phyloP scores from a whole-genome alignment of 2,329 filamentous ascomycete species.

The Penicillium brasilianum region DNA sequence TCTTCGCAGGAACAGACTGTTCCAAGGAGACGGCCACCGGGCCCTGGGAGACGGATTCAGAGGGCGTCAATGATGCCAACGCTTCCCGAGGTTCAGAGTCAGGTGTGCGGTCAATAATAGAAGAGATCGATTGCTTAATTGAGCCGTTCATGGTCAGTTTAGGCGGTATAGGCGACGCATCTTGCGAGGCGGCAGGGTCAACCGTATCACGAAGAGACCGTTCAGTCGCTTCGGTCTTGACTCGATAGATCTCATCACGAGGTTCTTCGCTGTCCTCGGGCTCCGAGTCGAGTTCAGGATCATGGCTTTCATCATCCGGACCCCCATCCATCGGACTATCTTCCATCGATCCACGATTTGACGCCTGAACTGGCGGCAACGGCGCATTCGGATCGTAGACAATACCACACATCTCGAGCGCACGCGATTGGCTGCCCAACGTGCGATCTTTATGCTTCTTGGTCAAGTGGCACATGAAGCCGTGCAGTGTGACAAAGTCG shows the following conservation, averaged over 20 bases:
- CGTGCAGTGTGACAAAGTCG: conserved; percentile 48
- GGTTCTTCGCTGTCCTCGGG: conserved; percentile 36
- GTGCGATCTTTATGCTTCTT: conserved; percentile 50
- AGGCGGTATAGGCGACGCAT: conserved; percentile 20
- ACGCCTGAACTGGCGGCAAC: conserved; percentile 38
- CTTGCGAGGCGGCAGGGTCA: conserved; percentile 15
- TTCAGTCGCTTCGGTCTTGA: conserved; percentile 39
- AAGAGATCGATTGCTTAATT: conserved; percentile 47
- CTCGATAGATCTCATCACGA: conserved; percentile 28
- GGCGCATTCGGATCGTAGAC: conserved; percentile 46
- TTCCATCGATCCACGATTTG: conserved; percentile 43
- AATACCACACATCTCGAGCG: conserved; percentile 46
- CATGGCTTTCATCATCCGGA: conserved; percentile 38
- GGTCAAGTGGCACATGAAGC: conserved; percentile 50
- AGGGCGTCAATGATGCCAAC: conserved; percentile 27
- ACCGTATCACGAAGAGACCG: conserved; percentile 28
- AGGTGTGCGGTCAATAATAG: conserved; percentile 45
- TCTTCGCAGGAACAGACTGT: conserved; percentile 26
- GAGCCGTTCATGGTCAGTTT: conserved; percentile 35
- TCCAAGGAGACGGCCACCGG: conserved; percentile 21
- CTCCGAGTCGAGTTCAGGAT: conserved; percentile 39
- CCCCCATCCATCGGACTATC: conserved; percentile 41
- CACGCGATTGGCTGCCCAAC: conserved; percentile 46
- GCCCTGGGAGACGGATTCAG: conserved; percentile 29
- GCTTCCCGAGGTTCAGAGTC: conserved; percentile 32